A percentile compares a stretch with the other conserved stretches of the same genome.
phyloP scores from a whole-genome alignment of 2,329 filamentous ascomycete genomes.

The Fusarium secorum region DNA sequence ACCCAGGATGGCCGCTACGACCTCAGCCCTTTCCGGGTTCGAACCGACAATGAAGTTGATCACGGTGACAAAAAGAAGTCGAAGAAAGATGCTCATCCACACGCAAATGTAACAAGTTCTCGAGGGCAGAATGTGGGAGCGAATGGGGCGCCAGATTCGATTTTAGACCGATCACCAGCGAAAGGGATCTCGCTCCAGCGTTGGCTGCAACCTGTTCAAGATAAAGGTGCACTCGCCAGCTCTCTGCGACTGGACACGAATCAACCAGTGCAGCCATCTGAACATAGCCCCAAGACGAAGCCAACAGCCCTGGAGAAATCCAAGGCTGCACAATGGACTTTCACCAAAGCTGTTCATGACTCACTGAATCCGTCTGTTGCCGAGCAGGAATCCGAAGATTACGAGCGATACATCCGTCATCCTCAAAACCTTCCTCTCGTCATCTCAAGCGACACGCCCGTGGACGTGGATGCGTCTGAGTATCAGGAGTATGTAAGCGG shows the following conservation, averaged over 20 bases:
- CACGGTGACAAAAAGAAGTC: conserved; percentile 66
- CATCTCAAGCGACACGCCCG: conserved; percentile 71
- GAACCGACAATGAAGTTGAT: conserved; percentile 68
- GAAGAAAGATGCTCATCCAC: conserved; percentile 72
- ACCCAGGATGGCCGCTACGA: conserved; percentile 80
- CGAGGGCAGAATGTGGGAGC: conserved; percentile 34
- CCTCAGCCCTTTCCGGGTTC: conserved; percentile 86
- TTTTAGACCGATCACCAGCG: conserved; percentile 50
- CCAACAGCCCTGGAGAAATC: conserved; percentile 75
- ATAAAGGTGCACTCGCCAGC: conserved; percentile 42
- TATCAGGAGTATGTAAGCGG: conserved; percentile 83
- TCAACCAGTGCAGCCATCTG: conserved; percentile 27
- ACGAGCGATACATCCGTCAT: conserved; percentile 86
- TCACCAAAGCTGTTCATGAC: conserved; percentile 84
- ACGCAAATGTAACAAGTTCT: conserved; percentile 66
- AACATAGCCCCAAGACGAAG: conserved; percentile 54
- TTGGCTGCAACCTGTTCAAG: conserved; percentile 64
- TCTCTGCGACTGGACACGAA: conserved; percentile 22
- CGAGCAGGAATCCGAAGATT: conserved; percentile 80
- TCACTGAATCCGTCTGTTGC: conserved; percentile 87
- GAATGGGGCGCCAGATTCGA: conserved; percentile 52
- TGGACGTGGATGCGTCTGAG: conserved; percentile 67
- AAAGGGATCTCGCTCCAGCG: conserved; percentile 65
- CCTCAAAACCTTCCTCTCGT: conserved; percentile 89
- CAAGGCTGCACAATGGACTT: conserved; percentile 85